Evolutionary conservation across 164 flowering plant genomes (phyloP).

Genomic region (Dillenia turbinata): DNA sequence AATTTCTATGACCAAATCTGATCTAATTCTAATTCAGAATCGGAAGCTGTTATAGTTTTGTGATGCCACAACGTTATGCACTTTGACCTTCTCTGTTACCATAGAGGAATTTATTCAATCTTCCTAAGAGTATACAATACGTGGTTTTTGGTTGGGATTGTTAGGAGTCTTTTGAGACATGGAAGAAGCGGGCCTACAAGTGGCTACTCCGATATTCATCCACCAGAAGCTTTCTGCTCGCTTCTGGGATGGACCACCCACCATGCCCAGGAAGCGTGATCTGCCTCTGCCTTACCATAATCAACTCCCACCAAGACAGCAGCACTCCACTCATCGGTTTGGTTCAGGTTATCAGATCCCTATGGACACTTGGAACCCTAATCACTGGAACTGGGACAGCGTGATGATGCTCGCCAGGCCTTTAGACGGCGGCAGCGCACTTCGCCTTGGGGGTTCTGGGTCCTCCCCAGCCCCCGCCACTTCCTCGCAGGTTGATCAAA

Average conservation of each 20-base stretch:
- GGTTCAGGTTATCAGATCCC: conserved; percentile 16
- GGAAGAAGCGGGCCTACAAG: conserved; percentile 69
- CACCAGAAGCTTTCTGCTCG: conserved; percentile 41
- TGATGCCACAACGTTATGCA: too few relatives aligned
- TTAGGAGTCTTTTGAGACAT: conserved; percentile 14
- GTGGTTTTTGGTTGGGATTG: too few relatives aligned
- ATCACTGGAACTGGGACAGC: conserved; percentile 75
- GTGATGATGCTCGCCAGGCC: conserved; percentile 54
- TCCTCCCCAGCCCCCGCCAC: background rate
- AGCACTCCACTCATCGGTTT: conserved; percentile 19
- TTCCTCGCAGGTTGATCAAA: conserved; percentile 5
- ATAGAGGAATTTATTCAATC: too few relatives aligned
- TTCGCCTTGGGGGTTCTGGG: background rate
- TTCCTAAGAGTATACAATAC: too few relatives aligned
- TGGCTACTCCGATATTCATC: conserved; percentile 57
- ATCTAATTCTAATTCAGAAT: too few relatives aligned
- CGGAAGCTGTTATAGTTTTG: too few relatives aligned
- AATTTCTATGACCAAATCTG: too few relatives aligned
- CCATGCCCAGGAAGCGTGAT: conserved; percentile 63
- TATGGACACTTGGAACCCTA: conserved; percentile 56
- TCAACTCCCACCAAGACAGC: conserved; percentile 26
- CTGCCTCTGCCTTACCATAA: conserved; percentile 33
- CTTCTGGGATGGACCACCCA: conserved; percentile 30
- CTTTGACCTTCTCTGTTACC: too few relatives aligned
- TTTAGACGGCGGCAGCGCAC: conserved; percentile 12